A percentile compares a stretch with the other conserved stretches of the same genome.
Evolutionary conservation across 768 basidiomycete genomes (phyloP).

Genomic region (Mrakia hoshinonis): DNA sequence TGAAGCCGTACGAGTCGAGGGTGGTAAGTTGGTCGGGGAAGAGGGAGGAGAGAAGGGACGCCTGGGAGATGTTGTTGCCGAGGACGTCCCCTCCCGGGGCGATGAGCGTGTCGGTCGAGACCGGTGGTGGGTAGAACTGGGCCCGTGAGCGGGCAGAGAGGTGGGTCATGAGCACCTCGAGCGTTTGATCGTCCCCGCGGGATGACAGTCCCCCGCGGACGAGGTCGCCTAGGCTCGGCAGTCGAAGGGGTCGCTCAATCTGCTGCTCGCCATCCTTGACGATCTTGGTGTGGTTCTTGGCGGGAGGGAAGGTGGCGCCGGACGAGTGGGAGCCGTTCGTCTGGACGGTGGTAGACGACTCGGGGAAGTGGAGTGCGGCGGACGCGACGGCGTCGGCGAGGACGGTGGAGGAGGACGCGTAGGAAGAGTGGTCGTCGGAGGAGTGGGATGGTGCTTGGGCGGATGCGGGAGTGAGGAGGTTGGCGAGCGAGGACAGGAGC

Average conservation of each 20-base stretch:
- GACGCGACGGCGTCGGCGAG: slow-evolving; percentile 27
- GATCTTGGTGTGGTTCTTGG: slow-evolving; percentile 25
- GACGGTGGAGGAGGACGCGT: slow-evolving; percentile 19
- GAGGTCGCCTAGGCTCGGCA: slow-evolving; percentile 3
- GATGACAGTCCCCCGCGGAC: not conserved
- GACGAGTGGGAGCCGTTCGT: slow-evolving; percentile 1
- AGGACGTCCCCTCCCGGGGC: slow-evolving; percentile 39
- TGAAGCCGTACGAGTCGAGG: slow-evolving; percentile 85
- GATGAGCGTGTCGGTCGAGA: not conserved
- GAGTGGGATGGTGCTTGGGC: slow-evolving; percentile 37
- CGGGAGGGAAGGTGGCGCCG: not conserved
- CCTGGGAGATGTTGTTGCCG: slow-evolving; percentile 21
- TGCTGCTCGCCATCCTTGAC: not conserved
- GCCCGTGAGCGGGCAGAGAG: slow-evolving; percentile 65
- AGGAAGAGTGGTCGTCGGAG: slow-evolving; percentile 8
- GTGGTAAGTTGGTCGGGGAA: slow-evolving; percentile 71
- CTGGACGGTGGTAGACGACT: slow-evolving; percentile 2
- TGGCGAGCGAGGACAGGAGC: slow-evolving; percentile 26
- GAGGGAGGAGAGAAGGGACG: slow-evolving; percentile 41
- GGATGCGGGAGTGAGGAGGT: slow-evolving; percentile 24
- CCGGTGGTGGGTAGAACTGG: slow-evolving; percentile 56
- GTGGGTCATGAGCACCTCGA: slow-evolving; percentile 96
- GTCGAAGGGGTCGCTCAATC: slow-evolving; percentile 13
- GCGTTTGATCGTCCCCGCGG: slow-evolving; percentile 61
- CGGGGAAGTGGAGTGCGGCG: slow-evolving; percentile 27